These are phyloP conservation scores for Diaporthe destruens DNA, from an alignment of 2,329 filamentous ascomycete genomes.

Conservation along the genomic window DNA sequence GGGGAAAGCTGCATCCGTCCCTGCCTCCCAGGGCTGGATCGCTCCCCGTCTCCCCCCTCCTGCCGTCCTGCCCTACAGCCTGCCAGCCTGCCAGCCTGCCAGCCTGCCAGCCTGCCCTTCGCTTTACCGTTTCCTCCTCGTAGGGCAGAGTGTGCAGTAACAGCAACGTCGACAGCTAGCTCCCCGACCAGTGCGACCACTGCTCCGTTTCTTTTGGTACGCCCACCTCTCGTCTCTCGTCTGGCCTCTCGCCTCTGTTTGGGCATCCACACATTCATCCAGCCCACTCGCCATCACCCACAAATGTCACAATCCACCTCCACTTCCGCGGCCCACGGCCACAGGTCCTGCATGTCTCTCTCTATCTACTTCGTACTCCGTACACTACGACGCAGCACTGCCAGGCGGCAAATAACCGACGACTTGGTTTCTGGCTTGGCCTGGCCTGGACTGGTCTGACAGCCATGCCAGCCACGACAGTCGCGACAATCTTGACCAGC, in stretches of 20 bases:
- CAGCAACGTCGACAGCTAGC: neutral
- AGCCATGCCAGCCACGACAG: slow-evolving; percentile 10
- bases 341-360: neutral
- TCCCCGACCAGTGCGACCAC: neutral
- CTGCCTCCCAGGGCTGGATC: slow-evolving; percentile 24
- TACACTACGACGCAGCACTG: neutral
- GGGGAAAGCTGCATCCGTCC: slow-evolving; percentile 10
- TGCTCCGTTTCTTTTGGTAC: neutral
- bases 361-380: neutral
- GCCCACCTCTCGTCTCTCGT: neutral
- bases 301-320: neutral
- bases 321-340: slow-evolving; percentile 10
- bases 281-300: neutral
- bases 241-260: neutral
- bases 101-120: neutral
- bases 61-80: neutral
- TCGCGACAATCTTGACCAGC: slow-evolving; percentile 21
- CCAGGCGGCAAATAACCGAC: slow-evolving; percentile 10
- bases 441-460: slow-evolving; percentile 8
- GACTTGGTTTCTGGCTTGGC: slow-evolving; percentile 3
- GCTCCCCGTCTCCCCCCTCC: neutral
- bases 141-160: slow-evolving; percentile 13
- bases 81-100: neutral
- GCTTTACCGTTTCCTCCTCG: slow-evolving; percentile 19
- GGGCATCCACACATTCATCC: neutral